Evolutionary conservation across 257 asterid genomes (phyloP), one percentile per base, ranked within the genome.

Genomic region (Schizonepeta tenuifolia): DNA sequence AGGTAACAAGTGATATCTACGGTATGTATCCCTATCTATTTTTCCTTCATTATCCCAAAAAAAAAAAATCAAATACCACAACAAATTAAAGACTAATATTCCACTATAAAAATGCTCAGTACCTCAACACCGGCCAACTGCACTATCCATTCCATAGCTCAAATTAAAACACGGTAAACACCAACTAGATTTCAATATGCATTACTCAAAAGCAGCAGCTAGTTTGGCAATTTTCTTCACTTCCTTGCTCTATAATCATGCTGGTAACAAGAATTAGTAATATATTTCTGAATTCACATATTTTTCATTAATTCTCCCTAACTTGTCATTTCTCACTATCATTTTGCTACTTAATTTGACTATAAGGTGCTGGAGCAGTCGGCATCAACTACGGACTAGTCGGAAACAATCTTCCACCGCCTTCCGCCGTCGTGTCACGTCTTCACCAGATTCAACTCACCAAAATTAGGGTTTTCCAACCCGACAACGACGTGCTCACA

Each of bases 401-500:
- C 17, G 71, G 71, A 15, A 20, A 66, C n/a, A 66, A 66, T 2
- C 58, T 66, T 5, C 59, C 71, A 1, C 44, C 59, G 1, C 70
- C 70, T 13, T 8, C 57, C 14, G 10, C 33, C 12, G 4, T n/a
- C 59, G 15, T 66, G 6, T 3, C 43, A 0, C 58, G 41, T 0
- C 71, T 66, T 11, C 26, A n/a, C 1, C 31, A 28, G 6, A 44
- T 65, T 0, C 17, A 47, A 2, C 5, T 66, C 28, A 17, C 9
- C 59, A 66, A 47, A 11, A 47, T 66, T 15, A 51, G 71, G 38
- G 12, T 66, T 44, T 65, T 65, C 43, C 22, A 22, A 12, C 70
- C 70, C 57, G 56, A 44, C 57, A 24, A 38, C 0, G 75, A 64
- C 2, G 86, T 82, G n/a, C 67, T 84, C 6, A 74, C 58, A 1